Evolutionary conservation across 768 basidiomycete genomes (phyloP), one percentile per base, ranked within the genome.

Genomic region (Suillus decipiens): DNA sequence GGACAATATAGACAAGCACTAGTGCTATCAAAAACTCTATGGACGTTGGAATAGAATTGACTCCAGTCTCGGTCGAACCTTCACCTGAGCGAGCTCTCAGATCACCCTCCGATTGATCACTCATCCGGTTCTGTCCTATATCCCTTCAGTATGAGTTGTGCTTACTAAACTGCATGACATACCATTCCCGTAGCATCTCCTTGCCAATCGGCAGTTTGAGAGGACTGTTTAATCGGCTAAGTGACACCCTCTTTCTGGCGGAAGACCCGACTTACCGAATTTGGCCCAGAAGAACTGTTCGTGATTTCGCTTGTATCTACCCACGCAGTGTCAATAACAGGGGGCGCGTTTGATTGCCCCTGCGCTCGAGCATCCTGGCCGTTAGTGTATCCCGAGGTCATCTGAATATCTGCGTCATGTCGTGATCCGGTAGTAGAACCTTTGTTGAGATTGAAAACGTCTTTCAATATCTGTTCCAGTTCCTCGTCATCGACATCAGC

Each of bases 371-470:
- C 36, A 14, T 14, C 15, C 36, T 24, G 54, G 36, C 7, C 4
- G 54, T 24, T 5, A 55, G 54, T 55, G 36, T 37, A 8, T 37
- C 54, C 36, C 22, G 36, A 37, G 36, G 14, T 22, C 14, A 11
- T 22, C 17, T 39, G 22, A 56, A 24, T 22, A 24, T 15, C 15
- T 37, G 55, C 5, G 37, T 17, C 55, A 28, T 2, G 17, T 28
- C 5, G 55, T 39, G 37, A 57, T 57, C 24, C 10, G 24, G 22
- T 9, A 28, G 24, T 28, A 15, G 37, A 7, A 41, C 19, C 0
- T 5, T 10, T 5, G 24, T 57, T 41, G 24, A 77, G 66, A 1
- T 70, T 71, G 64, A 81, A 81, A 42, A 76, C 63, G 2, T 75
- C 68, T 5, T 61, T 68, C 15, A 81, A 70, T 28, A 81, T 71